These are phyloP conservation scores for Pyrus pyrifolia DNA, from an alignment of 306 rosid species.

Conservation along the genomic window DNA sequence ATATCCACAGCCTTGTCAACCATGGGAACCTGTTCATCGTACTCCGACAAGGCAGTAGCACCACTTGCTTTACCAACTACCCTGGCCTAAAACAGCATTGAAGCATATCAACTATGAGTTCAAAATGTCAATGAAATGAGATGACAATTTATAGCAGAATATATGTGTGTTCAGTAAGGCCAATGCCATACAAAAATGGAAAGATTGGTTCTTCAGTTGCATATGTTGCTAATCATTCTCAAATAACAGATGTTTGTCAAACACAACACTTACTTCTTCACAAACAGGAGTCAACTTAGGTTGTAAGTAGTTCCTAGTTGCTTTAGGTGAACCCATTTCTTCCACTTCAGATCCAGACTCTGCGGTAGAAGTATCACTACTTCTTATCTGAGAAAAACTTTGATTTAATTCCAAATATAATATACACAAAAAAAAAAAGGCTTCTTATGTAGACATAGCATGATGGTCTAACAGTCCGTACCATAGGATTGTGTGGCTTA, in stretches of 20 bases:
- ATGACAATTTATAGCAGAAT: background rate
- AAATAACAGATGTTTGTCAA: background rate
- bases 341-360: slow-evolving; percentile 96
- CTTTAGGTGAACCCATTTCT: slow-evolving; percentile 74
- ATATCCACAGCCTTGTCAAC: slow-evolving; percentile 80
- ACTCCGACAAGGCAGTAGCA: slow-evolving; percentile 36
- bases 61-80: slow-evolving; percentile 30
- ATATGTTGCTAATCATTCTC: background rate
- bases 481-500: slow-evolving; percentile 46
- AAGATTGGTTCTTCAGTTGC: background rate
- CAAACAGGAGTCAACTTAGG: slow-evolving; percentile 77
- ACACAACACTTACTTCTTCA: slow-evolving; percentile 65
- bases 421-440: slow-evolving; percentile 10
- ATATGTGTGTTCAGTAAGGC: background rate
- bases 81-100: slow-evolving; percentile 58
- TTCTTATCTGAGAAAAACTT: slow-evolving; percentile 37
- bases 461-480: slow-evolving; percentile 26
- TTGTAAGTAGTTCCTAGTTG: slow-evolving; percentile 39
- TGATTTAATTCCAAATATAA: background rate
- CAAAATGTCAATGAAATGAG: background rate
- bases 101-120: slow-evolving; percentile 7
- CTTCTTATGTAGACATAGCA: slow-evolving; percentile 6
- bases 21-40: slow-evolving; percentile 73
- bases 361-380: slow-evolving; percentile 81
- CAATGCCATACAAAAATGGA: background rate